These are phyloP conservation scores for Opeltia flavorubescens DNA, from an alignment of 495 filamentous ascomycete species.

Conservation along the genomic window DNA sequence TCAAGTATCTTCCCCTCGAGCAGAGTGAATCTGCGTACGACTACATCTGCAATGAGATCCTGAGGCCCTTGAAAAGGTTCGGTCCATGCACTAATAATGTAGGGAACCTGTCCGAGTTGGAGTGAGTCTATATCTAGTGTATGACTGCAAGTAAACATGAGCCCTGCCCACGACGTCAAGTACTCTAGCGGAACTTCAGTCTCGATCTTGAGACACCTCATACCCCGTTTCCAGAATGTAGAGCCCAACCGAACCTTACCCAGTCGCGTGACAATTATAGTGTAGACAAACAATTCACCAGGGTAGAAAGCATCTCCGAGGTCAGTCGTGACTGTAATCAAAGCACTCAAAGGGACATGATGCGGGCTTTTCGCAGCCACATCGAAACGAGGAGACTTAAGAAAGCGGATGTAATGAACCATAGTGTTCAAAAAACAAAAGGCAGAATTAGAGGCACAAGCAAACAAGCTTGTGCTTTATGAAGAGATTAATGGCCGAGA, in stretches of 20 bases:
- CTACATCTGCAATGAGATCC: constrained; percentile 27
- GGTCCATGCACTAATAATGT: constrained; percentile 44
- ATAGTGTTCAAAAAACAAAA: constrained; percentile 17
- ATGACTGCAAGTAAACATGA: not conserved
- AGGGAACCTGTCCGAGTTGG: constrained; percentile 16
- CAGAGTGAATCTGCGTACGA: constrained; percentile 37
- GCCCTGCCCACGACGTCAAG: not conserved
- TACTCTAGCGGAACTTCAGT: constrained; percentile 7
- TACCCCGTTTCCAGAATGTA: constrained; percentile 40
- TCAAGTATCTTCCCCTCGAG: constrained; percentile 15
- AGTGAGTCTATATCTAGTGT: not conserved
- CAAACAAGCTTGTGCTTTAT: not conserved
- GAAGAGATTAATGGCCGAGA: too few species aligned
- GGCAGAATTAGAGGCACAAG: not conserved
- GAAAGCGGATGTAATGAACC: constrained; percentile 62
- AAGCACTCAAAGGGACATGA: constrained; percentile 23
- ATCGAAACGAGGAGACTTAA: constrained; percentile 46
- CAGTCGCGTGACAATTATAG: constrained; percentile 6
- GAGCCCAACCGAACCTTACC: too few species aligned
- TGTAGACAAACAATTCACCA: constrained; percentile 40
- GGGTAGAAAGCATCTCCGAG: constrained; percentile 75
- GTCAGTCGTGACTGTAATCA: constrained; percentile 81
- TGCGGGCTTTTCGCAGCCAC: constrained; percentile 22
- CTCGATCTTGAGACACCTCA: constrained; percentile 33
- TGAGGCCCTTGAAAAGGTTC: constrained; percentile 28